Percentiles rank a stretch among this genome's conserved stretches.
phyloP scores from a whole-genome alignment of 2,329 filamentous ascomycete genomes.

The Penicillium brasilianum region DNA sequence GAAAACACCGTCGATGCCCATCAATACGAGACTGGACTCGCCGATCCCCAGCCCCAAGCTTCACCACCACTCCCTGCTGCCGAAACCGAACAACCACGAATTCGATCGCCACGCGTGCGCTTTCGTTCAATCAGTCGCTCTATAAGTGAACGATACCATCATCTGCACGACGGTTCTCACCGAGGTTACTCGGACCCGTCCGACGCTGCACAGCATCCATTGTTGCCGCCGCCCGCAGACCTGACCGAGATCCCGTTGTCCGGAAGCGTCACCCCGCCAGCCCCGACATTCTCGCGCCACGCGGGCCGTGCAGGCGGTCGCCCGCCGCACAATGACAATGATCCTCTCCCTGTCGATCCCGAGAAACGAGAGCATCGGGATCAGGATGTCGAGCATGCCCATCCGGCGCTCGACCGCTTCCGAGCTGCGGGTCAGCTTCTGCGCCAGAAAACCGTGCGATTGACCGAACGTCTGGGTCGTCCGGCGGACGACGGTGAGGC shows the following conservation, averaged over 20 bases:
- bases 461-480: constrained; percentile 39
- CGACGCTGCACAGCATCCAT: constrained; percentile 18
- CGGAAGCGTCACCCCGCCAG: constrained; percentile 33
- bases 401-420: constrained; percentile 34
- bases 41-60: constrained; percentile 9
- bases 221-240: constrained; percentile 24
- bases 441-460: constrained; percentile 35
- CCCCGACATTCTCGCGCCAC: constrained; percentile 27
- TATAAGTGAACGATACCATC: constrained; percentile 18
- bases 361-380: constrained; percentile 21
- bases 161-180: constrained; percentile 7
- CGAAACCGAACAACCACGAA: constrained; percentile 4
- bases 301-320: constrained; percentile 16
- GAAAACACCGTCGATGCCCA: constrained; percentile 24
- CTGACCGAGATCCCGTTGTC: constrained; percentile 21
- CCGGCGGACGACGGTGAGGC: constrained; percentile 39
- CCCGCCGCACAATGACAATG: constrained; percentile 11
- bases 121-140: constrained; percentile 28
- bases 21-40: constrained; percentile 22
- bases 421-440: constrained; percentile 36
- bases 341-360: constrained; percentile 1
- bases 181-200: constrained; percentile 16
- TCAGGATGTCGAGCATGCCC: constrained; percentile 17
- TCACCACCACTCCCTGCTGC: neutral
- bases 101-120: constrained; percentile 29